Evolutionary conservation across 208 protist species (phyloP).

Genomic region (Trypanosoma melophagium): DNA sequence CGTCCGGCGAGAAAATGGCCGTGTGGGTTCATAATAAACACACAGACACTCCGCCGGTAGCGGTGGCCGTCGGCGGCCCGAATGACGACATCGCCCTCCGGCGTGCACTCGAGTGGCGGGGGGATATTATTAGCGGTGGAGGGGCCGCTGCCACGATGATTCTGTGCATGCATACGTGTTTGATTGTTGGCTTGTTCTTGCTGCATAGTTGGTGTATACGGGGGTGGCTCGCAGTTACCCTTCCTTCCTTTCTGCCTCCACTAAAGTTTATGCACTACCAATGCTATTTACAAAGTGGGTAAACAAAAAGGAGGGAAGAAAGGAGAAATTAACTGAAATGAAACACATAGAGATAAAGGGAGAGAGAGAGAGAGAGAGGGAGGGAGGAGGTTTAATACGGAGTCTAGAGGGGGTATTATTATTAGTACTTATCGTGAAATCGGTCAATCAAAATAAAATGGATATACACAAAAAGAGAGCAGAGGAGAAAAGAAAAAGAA

Average conservation of each 20-base stretch:
- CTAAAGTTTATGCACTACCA: no score
- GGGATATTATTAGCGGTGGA: background rate
- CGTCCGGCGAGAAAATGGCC: constrained; percentile 36
- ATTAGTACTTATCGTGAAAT: background rate
- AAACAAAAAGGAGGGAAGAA: background rate
- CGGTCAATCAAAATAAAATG: background rate
- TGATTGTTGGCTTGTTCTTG: no score
- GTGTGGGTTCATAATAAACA: constrained; percentile 40
- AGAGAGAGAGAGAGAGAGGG: no score
- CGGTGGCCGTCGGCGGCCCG: background rate
- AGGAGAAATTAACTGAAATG: background rate
- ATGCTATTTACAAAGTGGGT: background rate
- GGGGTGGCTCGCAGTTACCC: no score
- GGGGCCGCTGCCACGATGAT: background rate
- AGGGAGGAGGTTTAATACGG: no score
- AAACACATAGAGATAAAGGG: no score
- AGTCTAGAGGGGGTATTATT: no score
- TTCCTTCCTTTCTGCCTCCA: background rate
- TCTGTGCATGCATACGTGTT: background rate
- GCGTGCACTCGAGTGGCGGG: constrained; percentile 1
- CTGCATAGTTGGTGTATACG: no score
- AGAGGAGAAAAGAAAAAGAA: constrained; percentile 12
- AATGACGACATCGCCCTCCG: constrained; percentile 17
- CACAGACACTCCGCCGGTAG: constrained; percentile 41
- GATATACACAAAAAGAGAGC: background rate